Evolutionary conservation across 768 basidiomycete genomes (phyloP).

Genomic region (Phlegmacium glaucopus): DNA sequence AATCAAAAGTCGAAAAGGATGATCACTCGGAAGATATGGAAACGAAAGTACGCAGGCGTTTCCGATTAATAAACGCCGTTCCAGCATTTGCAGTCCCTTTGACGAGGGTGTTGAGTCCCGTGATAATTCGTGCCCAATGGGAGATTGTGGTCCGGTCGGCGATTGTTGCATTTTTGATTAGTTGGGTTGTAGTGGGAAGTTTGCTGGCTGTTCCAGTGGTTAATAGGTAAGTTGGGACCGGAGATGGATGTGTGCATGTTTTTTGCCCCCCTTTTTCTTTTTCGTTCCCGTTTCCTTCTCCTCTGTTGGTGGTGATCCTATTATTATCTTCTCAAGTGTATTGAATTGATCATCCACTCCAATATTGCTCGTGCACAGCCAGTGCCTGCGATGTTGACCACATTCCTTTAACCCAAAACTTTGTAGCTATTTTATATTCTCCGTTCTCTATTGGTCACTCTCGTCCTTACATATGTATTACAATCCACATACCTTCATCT

Average conservation of each 20-base stretch:
- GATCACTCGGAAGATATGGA: conserved; percentile 13
- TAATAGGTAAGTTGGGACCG: not conserved
- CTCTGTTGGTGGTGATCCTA: no score
- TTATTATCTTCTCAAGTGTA: no score
- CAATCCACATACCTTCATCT: no score
- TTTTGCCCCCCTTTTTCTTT: no score
- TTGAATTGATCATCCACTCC: no score
- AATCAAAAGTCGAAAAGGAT: not conserved
- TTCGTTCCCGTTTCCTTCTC: no score
- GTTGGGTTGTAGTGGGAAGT: conserved; percentile 36
- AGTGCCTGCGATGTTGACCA: no score
- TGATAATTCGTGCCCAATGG: conserved; percentile 80
- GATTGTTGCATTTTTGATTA: conserved; percentile 41
- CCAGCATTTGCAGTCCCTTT: conserved; percentile 72
- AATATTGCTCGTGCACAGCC: no score
- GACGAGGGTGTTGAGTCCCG: conserved; percentile 64
- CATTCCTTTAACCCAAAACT: no score
- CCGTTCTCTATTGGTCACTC: no score
- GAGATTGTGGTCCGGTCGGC: conserved; percentile 71
- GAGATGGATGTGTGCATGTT: not conserved
- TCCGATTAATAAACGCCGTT: conserved; percentile 48
- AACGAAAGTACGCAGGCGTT: conserved; percentile 33
- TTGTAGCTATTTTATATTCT: no score
- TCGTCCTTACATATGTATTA: no score
- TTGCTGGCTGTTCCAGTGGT: conserved; percentile 39